These are phyloP conservation scores for Schizosaccharomyces pombe DNA, from an alignment of 805 yeast genomes.

Conservation along the genomic window DNA sequence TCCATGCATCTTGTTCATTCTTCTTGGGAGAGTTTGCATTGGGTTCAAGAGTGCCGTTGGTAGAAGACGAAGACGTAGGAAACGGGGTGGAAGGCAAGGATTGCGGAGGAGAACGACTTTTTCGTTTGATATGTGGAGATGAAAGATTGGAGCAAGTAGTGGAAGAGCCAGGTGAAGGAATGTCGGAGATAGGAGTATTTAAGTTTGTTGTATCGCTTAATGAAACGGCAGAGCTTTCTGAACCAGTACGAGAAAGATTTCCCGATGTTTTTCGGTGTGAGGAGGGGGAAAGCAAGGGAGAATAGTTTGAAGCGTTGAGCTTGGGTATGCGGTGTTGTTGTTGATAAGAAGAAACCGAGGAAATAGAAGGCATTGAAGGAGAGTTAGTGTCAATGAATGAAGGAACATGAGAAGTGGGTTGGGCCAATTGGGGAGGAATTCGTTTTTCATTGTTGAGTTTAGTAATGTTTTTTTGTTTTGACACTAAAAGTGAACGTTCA, in stretches of 20 bases:
- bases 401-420: not conserved
- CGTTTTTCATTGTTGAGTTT: not conserved
- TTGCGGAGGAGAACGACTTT: not conserved
- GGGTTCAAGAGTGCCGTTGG: not conserved
- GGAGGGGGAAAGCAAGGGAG: not conserved
- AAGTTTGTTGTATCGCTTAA: not conserved
- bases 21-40: not conserved
- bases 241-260: not conserved
- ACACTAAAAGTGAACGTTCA: not conserved
- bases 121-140: not conserved
- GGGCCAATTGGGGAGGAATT: not conserved
- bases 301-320: not conserved
- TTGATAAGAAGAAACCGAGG: not conserved
- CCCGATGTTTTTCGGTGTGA: not conserved
- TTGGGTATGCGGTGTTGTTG: not conserved
- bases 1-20: not conserved
- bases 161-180: not conserved
- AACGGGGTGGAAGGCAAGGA: not conserved
- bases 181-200: not conserved
- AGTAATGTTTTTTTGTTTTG: not conserved
- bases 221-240: not conserved
- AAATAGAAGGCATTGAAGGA: not conserved
- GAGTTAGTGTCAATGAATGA: not conserved
- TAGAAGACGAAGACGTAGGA: not conserved
- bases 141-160: not conserved